A percentile compares a stretch with the other conserved stretches of the same genome.
Conservation (phyloP, 2,329 filamentous ascomycete species). For the Uncinocarpus reesii region DNA sequence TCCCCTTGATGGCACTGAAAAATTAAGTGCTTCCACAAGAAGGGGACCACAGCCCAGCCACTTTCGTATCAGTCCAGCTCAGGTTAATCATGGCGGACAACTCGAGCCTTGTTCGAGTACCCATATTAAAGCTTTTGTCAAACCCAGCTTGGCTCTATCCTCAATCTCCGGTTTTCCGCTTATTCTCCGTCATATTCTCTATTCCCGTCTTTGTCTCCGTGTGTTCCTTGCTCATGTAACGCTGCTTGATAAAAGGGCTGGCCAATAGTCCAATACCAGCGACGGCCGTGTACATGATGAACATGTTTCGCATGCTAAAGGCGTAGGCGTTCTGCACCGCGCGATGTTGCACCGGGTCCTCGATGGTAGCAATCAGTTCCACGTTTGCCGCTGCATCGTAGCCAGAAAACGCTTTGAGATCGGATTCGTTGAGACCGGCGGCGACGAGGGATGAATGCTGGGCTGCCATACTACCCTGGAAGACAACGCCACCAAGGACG, state of each 20-base stretch:
- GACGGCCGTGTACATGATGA: constrained; percentile 39
- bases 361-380: constrained; percentile 33
- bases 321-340: constrained; percentile 40
- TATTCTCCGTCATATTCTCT: not conserved
- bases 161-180: no score
- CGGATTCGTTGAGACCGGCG: not conserved
- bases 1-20: no score
- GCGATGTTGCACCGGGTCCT: constrained; percentile 29
- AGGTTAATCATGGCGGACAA: no score
- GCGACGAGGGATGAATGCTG: constrained; percentile 18
- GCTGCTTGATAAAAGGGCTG: not conserved
- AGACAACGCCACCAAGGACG: constrained; percentile 66
- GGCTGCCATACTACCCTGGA: constrained; percentile 63
- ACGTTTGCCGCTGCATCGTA: constrained; percentile 41
- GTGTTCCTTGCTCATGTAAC: constrained; percentile 3
- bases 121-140: no score
- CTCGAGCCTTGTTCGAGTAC: no score
- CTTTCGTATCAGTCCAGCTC: no score
- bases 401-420: constrained; percentile 26
- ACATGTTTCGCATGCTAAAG: constrained; percentile 42
- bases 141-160: no score
- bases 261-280: constrained; percentile 19
- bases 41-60: no score
- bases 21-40: no score
- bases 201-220: constrained; percentile 4